These are phyloP conservation scores for Solanum infundibuliforme DNA, from an alignment of 257 asterid genomes.

Conservation along the genomic window DNA sequence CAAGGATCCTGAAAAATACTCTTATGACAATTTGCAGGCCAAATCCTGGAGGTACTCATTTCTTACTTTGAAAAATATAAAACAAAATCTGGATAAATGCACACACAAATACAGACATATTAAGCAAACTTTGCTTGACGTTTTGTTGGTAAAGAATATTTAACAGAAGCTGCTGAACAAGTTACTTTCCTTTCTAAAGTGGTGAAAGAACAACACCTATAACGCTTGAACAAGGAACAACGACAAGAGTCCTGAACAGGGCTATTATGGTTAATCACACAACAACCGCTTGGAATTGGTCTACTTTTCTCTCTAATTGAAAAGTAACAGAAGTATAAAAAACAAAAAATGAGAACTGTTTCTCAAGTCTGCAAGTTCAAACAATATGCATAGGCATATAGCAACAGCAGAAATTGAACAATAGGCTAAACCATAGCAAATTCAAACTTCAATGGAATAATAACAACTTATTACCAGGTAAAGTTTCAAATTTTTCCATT, in stretches of 20 bases:
- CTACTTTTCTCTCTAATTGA: neutral
- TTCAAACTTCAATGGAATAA: neutral
- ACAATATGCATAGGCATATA: neutral
- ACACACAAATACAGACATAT: neutral
- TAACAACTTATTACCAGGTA: neutral
- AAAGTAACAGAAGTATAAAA: neutral
- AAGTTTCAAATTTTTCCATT: neutral
- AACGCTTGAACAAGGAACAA: neutral
- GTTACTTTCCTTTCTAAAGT: neutral
- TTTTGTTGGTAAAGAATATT: neutral
- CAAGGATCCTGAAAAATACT: neutral
- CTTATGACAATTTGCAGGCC: neutral
- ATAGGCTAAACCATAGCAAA: neutral
- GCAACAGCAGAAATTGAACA: neutral
- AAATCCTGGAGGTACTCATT: neutral
- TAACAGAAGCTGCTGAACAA: neutral
- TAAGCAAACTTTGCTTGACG: neutral
- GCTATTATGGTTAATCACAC: neutral
- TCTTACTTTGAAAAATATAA: neutral
- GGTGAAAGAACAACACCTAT: neutral
- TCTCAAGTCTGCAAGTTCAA: neutral
- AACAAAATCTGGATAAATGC: neutral
- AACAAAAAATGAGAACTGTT: neutral
- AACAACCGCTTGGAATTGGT: neutral
- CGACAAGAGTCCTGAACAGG: neutral